Conservation (phyloP, 305 asterid species). For the Fraxinus angustifolia region DNA sequence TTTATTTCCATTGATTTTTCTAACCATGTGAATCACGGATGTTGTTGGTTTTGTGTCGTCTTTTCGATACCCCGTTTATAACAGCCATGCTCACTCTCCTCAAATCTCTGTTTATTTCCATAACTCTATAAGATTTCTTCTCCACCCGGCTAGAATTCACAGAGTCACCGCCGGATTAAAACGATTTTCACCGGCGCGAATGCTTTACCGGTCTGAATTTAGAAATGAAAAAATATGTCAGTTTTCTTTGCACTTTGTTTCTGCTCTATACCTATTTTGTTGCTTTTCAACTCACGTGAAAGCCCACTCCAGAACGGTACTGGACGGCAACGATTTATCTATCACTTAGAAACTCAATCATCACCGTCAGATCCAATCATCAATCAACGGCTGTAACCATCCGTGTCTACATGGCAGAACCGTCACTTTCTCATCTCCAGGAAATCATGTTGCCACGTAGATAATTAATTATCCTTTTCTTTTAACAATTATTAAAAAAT, state of each 20-base stretch:
- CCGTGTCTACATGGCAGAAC: slow-evolving; percentile 63
- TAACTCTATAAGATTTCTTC: slow-evolving; percentile 13
- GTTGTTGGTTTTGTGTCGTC: slow-evolving; percentile 41
- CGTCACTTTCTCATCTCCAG: slow-evolving; percentile 46
- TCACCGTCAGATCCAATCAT: slow-evolving; percentile 36
- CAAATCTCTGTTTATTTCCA: slow-evolving; percentile 43
- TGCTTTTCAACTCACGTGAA: slow-evolving; percentile 50
- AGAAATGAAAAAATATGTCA: slow-evolving; percentile 24
- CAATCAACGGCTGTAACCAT: slow-evolving; percentile 33
- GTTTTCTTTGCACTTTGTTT: slow-evolving; percentile 17
- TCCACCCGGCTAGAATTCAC: neutral
- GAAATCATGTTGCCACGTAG: slow-evolving; percentile 41
- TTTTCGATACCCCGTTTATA: slow-evolving; percentile 35
- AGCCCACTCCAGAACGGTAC: slow-evolving; percentile 48
- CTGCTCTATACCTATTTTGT: slow-evolving; percentile 27
- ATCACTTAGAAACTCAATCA: slow-evolving; percentile 16
- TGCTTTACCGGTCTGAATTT: slow-evolving; percentile 23
- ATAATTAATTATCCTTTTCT: slow-evolving; percentile 23
- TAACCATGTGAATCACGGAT: slow-evolving; percentile 47
- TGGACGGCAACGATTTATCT: slow-evolving; percentile 52
- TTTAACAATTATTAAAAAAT: neutral
- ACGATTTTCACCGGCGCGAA: slow-evolving; percentile 29
- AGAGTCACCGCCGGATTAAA: slow-evolving; percentile 33
- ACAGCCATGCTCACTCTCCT: slow-evolving; percentile 27
- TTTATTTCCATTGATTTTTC: slow-evolving; percentile 7